These are phyloP conservation scores for Casuarina equisetifolia DNA, from an alignment of 306 rosid genomes.

Conservation along the genomic window DNA sequence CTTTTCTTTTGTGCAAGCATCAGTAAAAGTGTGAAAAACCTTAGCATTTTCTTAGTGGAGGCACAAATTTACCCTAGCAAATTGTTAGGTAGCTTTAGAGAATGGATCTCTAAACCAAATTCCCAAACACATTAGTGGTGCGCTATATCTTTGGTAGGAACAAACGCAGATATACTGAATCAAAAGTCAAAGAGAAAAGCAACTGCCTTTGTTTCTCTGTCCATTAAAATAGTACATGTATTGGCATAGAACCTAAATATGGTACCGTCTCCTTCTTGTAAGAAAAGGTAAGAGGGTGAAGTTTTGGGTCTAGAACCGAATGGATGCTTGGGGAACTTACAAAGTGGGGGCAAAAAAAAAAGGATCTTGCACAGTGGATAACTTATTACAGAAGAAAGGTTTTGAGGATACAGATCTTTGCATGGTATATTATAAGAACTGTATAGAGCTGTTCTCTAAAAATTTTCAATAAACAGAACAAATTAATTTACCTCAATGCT, in stretches of 20 bases:
- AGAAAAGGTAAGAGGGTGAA: background rate
- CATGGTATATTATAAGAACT: conserved; percentile 4
- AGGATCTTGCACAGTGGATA: background rate
- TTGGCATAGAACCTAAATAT: background rate
- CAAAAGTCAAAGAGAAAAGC: background rate
- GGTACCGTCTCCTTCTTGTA: background rate
- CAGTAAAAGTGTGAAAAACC: background rate
- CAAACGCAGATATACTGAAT: background rate
- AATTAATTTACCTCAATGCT: conserved; percentile 73
- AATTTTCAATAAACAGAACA: conserved; percentile 23
- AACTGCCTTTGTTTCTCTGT: background rate
- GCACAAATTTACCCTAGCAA: background rate
- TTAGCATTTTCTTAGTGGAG: background rate
- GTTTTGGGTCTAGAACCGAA: background rate
- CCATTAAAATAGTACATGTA: background rate
- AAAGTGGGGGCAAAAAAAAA: background rate
- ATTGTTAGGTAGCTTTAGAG: background rate
- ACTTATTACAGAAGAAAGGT: background rate
- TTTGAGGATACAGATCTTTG: background rate
- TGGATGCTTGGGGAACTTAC: background rate
- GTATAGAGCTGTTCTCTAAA: conserved; percentile 1
- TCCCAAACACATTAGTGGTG: background rate
- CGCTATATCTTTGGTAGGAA: background rate
- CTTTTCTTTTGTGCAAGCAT: background rate
- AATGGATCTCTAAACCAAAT: background rate